Conservation (phyloP, 2,329 filamentous ascomycete genomes). For the Fusarium stilboides region DNA sequence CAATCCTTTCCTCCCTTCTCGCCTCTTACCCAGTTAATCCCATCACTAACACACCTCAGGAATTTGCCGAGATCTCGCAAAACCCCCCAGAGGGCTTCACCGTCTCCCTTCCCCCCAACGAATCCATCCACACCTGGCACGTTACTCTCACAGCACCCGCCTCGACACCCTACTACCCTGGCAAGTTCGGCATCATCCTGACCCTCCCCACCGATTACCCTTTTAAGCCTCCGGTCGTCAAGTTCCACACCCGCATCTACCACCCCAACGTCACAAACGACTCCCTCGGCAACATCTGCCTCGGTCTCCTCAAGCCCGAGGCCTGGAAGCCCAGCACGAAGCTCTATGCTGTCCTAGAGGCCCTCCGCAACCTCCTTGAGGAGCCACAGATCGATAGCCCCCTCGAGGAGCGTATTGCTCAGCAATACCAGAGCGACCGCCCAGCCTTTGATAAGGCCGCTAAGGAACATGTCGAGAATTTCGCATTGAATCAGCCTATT, state of each 20-base stretch:
- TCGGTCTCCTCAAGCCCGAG: conserved; percentile 85
- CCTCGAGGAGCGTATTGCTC: conserved; percentile 87
- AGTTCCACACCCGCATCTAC: conserved; percentile 92
- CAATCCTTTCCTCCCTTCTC: not conserved
- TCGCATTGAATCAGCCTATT: conserved; percentile 68
- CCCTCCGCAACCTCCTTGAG: conserved; percentile 79
- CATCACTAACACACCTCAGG: conserved; percentile 56
- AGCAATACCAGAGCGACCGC: conserved; percentile 81
- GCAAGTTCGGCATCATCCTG: conserved; percentile 81
- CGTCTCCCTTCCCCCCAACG: conserved; percentile 62
- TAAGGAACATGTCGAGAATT: conserved; percentile 79
- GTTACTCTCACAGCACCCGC: conserved; percentile 63
- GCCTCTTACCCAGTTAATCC: not conserved
- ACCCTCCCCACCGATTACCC: conserved; percentile 85
- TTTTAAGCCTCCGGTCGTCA: conserved; percentile 87
- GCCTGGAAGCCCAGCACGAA: conserved; percentile 93
- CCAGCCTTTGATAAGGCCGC: conserved; percentile 82
- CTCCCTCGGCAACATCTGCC: conserved; percentile 85
- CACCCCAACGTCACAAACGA: conserved; percentile 96
- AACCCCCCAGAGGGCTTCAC: conserved; percentile 64
- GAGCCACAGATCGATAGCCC: conserved; percentile 92
- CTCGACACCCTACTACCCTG: conserved; percentile 70
- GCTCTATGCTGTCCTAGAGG: conserved; percentile 81
- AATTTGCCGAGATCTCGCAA: conserved; percentile 66
- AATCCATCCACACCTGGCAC: conserved; percentile 69